These are phyloP conservation scores for Papiliotrema laurentii DNA, from an alignment of 1,284 basidiomycete species.

Conservation along the genomic window DNA sequence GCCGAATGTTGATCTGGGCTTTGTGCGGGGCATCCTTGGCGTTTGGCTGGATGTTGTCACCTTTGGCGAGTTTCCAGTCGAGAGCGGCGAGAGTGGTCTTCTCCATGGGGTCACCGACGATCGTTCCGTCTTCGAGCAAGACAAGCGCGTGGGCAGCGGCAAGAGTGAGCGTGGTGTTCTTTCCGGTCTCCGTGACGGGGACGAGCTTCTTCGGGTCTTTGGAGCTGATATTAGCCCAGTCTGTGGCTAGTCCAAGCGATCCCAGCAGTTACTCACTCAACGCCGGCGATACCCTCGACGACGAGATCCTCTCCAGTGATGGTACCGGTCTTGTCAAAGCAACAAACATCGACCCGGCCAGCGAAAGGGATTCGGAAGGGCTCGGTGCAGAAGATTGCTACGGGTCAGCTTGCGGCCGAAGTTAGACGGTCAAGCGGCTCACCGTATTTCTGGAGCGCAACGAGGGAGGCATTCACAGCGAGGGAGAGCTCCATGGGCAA, in stretches of 20 bases:
- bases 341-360: slow-evolving; percentile 90
- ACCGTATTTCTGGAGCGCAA: slow-evolving; percentile 89
- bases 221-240: slow-evolving; percentile 51
- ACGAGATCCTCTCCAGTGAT: slow-evolving; percentile 94
- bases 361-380: slow-evolving; percentile 93
- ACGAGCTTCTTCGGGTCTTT: slow-evolving; percentile 64
- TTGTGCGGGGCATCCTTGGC: slow-evolving; percentile 57
- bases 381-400: slow-evolving; percentile 95
- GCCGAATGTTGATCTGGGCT: slow-evolving; percentile 65
- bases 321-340: slow-evolving; percentile 96
- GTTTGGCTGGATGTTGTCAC: slow-evolving; percentile 67
- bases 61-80: slow-evolving; percentile 80
- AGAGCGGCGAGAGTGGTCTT: slow-evolving; percentile 91
- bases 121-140: slow-evolving; percentile 76
- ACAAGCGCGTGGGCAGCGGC: slow-evolving; percentile 95
- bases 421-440: slow-evolving; percentile 15
- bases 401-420: not conserved
- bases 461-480: slow-evolving; percentile 88
- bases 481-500: slow-evolving; percentile 92
- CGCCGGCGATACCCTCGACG: slow-evolving; percentile 81
- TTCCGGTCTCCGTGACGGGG: slow-evolving; percentile 67
- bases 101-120: slow-evolving; percentile 99
- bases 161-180: slow-evolving; percentile 79
- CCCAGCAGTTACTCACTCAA: slow-evolving; percentile 60
- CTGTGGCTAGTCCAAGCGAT: no score